phyloP scores from a whole-genome alignment of 495 filamentous ascomycete genomes.

The Tetracladium marchalianum region DNA sequence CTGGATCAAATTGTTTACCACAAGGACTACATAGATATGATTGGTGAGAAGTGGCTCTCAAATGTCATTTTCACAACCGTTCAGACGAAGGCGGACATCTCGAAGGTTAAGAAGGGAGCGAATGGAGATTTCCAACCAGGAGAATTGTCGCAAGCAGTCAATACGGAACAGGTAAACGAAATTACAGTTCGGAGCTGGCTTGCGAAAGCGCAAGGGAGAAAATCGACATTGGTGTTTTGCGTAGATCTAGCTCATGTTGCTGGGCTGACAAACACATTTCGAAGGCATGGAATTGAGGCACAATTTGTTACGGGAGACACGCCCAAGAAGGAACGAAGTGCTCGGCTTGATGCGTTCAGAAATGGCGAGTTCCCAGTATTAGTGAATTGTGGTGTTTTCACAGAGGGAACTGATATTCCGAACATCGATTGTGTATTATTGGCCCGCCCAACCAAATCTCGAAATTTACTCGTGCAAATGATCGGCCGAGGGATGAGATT shows the following conservation, averaged over 20 bases:
- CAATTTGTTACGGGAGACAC: conserved; percentile 77
- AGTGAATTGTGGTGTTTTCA: conserved; percentile 92
- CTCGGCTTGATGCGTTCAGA: conserved; percentile 64
- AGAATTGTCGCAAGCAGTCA: conserved; percentile 69
- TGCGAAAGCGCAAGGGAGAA: conserved; percentile 56
- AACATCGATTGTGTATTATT: conserved; percentile 93
- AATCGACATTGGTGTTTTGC: conserved; percentile 88
- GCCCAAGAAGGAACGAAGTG: conserved; percentile 46
- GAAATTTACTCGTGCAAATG: conserved; percentile 93
- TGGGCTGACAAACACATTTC: conserved; percentile 64
- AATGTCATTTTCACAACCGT: conserved; percentile 92
- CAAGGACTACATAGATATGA: conserved; percentile 96
- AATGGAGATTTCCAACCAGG: conserved; percentile 71
- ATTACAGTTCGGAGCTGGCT: conserved; percentile 80
- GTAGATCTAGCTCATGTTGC: conserved; percentile 76
- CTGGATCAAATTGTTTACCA: conserved; percentile 97
- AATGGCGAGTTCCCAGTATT: conserved; percentile 74
- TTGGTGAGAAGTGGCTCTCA: conserved; percentile 73
- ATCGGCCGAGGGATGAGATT: conserved; percentile 89
- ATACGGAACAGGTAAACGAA: conserved; percentile 66
- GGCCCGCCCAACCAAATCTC: conserved; percentile 79
- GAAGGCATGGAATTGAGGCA: conserved; percentile 69
- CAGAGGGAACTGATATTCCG: conserved; percentile 92
- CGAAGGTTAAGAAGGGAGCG: conserved; percentile 47
- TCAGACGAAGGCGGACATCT: conserved; percentile 66